A percentile compares a stretch with the other conserved stretches of the same genome.
Conservation (phyloP, 345 rosid species). For the Lumnitzera littorea region DNA sequence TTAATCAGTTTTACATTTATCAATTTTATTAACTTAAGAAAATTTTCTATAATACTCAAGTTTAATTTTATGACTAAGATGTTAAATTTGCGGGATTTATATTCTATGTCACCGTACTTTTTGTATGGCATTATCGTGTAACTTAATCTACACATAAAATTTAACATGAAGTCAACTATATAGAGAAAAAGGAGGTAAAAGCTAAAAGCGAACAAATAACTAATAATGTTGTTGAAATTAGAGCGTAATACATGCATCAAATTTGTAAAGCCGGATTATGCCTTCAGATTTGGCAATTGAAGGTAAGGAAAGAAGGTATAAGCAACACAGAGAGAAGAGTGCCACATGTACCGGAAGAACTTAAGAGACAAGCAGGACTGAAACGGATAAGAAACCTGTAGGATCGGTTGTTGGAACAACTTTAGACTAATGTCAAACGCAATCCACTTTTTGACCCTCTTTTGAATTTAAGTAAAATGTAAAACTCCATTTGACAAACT, state of each 20-base stretch:
- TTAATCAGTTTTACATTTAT: too few species aligned
- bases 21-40: too few species aligned
- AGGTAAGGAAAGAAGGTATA: background rate
- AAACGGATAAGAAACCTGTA: background rate
- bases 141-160: constrained; percentile 8
- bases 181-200: background rate
- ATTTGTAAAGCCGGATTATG: constrained; percentile 1
- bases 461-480: constrained; percentile 19
- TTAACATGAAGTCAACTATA: background rate
- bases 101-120: constrained; percentile 18
- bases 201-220: too few species aligned
- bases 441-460: constrained; percentile 38
- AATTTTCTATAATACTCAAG: too few species aligned
- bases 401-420: constrained; percentile 45
- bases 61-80: too few species aligned
- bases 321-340: background rate
- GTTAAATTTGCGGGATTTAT: too few species aligned
- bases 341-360: too few species aligned
- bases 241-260: background rate
- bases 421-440: constrained; percentile 59
- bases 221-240: background rate
- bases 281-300: background rate
- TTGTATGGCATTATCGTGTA: constrained; percentile 20
- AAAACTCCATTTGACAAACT: too few species aligned
- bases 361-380: background rate